Conservation (phyloP, 2,329 filamentous ascomycete genomes). For the Colletotrichum sp. region DNA sequence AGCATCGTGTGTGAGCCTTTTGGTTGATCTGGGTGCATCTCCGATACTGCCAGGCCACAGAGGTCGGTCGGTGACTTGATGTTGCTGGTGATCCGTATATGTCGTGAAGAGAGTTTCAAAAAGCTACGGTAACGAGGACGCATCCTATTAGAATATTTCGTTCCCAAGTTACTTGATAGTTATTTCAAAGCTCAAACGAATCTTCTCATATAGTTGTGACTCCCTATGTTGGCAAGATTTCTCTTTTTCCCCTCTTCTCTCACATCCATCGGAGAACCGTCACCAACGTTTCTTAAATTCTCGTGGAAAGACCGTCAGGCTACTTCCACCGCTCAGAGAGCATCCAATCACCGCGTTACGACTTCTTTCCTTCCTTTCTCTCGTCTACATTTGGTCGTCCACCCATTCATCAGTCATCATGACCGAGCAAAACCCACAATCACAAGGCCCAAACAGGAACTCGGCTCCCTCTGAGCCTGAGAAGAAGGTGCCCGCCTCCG, state of each 20-base stretch:
- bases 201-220: background rate
- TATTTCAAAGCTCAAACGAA: background rate
- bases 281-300: background rate
- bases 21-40: background rate
- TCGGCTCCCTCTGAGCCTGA: background rate
- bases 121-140: background rate
- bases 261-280: background rate
- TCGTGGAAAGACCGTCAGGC: fast-evolving
- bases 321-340: background rate
- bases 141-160: background rate
- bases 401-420: background rate
- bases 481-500: background rate
- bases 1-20: background rate
- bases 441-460: background rate
- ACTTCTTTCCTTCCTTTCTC: background rate
- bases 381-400: background rate
- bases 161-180: background rate
- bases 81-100: background rate
- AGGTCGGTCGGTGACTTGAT: background rate
- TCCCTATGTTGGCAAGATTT: background rate
- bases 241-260: background rate
- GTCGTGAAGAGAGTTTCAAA: background rate
- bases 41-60: background rate
- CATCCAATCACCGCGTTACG: background rate
- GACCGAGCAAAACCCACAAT: background rate